phyloP scores from a whole-genome alignment of 148 eudicot species.

The Rhododendron molle region DNA sequence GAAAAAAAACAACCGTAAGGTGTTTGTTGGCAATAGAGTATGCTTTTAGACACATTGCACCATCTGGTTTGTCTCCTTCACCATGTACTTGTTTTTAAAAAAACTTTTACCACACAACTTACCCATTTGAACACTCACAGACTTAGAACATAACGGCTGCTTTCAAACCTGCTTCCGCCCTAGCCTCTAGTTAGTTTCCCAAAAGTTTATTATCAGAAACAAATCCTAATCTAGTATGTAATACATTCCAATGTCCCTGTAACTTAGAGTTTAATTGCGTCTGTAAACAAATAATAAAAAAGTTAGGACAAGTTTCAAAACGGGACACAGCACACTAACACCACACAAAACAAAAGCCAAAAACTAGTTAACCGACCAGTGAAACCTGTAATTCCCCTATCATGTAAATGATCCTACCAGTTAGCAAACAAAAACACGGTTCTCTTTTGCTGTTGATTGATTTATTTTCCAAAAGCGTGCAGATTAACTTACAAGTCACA shows the following conservation, averaged over 20 bases:
- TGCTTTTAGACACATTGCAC: not conserved
- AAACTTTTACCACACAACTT: not conserved
- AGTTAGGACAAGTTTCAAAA: not conserved
- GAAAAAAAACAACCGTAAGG: not conserved
- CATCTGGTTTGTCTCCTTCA: not conserved
- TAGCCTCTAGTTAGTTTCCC: not conserved
- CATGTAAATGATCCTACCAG: not conserved
- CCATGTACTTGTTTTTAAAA: not conserved
- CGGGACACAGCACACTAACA: not conserved
- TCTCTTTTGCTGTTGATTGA: not conserved
- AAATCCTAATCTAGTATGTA: not conserved
- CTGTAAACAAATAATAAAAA: no score
- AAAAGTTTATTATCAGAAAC: not conserved
- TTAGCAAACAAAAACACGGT: not conserved
- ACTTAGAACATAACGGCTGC: not conserved
- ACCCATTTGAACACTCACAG: not conserved
- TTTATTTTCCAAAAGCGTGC: not conserved
- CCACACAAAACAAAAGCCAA: not conserved
- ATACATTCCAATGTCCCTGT: not conserved
- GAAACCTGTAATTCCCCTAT: not conserved
- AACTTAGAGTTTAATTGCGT: not conserved
- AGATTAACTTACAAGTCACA: no score
- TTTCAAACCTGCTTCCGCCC: not conserved
- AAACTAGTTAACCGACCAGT: not conserved
- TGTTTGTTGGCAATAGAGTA: not conserved